Evolutionary conservation across 192 early-diverging fungal genomes (phyloP), one percentile per base, ranked within the genome.

Genomic region (Dimargaris cristalligena): DNA sequence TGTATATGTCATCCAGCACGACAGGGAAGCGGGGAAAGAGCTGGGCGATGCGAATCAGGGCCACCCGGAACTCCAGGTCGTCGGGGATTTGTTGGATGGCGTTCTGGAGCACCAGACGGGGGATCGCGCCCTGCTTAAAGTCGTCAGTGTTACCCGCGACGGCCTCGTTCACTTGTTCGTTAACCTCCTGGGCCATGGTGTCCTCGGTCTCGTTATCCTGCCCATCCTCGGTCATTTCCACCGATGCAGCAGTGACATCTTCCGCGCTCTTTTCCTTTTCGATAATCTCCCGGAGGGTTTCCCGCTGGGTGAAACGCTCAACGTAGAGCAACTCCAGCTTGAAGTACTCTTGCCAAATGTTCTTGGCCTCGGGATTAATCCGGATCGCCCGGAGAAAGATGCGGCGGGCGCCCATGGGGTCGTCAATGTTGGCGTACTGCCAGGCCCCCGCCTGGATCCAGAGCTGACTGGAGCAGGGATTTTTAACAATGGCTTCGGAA

Each of bases 311-410:
- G 58, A 95, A 80, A 74, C 91, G 89, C 56, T 88, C 87, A 26
- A 89, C 74, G 63, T 87, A 92, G 26, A 91, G 71, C 25, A 95
- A 67, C 67, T 99, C 95, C 33, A 99, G 77, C 34, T 84, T 81
- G 62, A 95, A 93, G 67, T 95, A 99, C 69, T 94, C 91, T 31
- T 81, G 73, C 92, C 92, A 99, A 35, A 99, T 74, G 59, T 67
- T 70, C 59, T 74, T 67, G 59, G 72, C 65, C 29, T 82, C 75
- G 1, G 84, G 73, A 51, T 91, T 95, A 26, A 96, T 66, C 22
- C 93, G 80, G 49, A 99, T 62, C 0, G 79, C 90, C 3, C 93
- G 78, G 67, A 92, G 91, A 62, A 97, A 63, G 41, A 99, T 69
- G 26, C 68, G 65, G 60, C 92, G 79, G 0, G 92, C 91, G 13